Evolutionary conservation across 2,329 filamentous ascomycete genomes (phyloP), one percentile per base, ranked within the genome.

Genomic region (Ophiostoma pallidulum): DNA sequence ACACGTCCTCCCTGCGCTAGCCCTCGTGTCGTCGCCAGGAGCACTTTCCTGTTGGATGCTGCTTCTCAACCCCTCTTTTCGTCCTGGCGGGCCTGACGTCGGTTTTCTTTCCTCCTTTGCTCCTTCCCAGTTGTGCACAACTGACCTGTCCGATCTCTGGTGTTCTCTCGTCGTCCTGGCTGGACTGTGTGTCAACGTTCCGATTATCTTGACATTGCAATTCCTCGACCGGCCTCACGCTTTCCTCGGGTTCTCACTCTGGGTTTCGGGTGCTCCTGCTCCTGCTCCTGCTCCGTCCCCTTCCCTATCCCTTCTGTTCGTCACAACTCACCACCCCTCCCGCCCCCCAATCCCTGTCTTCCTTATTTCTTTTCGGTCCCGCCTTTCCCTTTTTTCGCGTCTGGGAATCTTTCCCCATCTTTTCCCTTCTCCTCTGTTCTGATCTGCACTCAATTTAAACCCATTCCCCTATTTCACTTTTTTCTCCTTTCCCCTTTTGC

Each of bases 41-140:
- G 5, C 24, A 10, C 10, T 28, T 28, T 28, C 24, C 10, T 10
- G 24, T n/a, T n/a, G n/a, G 31, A 20, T 38, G 29, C 24, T 33
- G 22, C 24, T 45, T 20, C 22, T 37, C 19, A 14, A 45, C 33
- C 42, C 42, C 42, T 38, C 33, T 37, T n/a, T 12, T 37, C 22
- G 24, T 33, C 42, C 42, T 12, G 42, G n/a, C 42, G 42, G 33
- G 20, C 42, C 33, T 45, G 42, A 45, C 33, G 42, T 38, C 42
- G 42, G 37, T 45, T 33, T 38, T 40, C 31, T 36, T 19, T 9
- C 35, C 31, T 37, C 3, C 24, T 29, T 28, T 4, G 6, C 20
- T 35, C 8, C 18, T n/a, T 29, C 3, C 4, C 13, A 2, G 18
- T 16, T 28, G 14, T 36, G 20, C 14, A 18, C 10, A n/a, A n/a